Evolutionary conservation across 1,139 yeast species (phyloP), one percentile per base, ranked within the genome.

Genomic region (Geotrichum macrosporum): DNA sequence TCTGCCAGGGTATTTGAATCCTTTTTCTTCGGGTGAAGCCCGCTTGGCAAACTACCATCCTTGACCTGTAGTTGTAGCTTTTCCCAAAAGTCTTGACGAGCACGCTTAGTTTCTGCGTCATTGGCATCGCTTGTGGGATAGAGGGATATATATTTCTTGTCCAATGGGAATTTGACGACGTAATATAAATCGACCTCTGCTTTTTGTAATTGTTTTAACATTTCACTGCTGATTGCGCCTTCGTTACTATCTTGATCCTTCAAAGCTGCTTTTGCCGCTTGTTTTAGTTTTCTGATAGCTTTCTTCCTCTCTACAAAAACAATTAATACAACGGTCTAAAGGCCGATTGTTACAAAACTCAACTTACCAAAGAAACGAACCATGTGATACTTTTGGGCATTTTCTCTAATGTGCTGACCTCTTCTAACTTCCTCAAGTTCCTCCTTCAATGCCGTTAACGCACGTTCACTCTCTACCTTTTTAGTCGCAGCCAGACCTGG

Each of bases 311-410:
- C 48, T 37, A 26, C 15, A 12, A 26, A 6, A 19, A 35, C 10
- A 27, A 37, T 9, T 31, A 3, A 10, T 37, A n/a, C 9, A 32
- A 32, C 19, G 21, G 18, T 18, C 32, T 19, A 26, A 19, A 13
- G 34, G 5, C 8, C 6, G 16, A 30, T 12, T 9, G 16, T 8
- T 5, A 13, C 33, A 30, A 9, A 12, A n/a, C n/a, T 30, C n/a
- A 27, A 37, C 41, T 19, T 37, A 37, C 41, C 98, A 54, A 92
- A 86, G 61, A 94, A 92, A 55, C 94, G 75, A 41, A 92, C 92
- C 94, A 88, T 89, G 61, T 87, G 96, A 64, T 94, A 92, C 66
- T 82, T 85, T 56, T 81, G 76, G n/a, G 87, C 79, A 39, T 75
- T 69, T 48, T 77, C 76, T 57, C 76, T 77, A 5, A 80, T 77